Evolutionary conservation across 2,329 filamentous ascomycete genomes (phyloP).

Genomic region (Leptographium wingfieldii): DNA sequence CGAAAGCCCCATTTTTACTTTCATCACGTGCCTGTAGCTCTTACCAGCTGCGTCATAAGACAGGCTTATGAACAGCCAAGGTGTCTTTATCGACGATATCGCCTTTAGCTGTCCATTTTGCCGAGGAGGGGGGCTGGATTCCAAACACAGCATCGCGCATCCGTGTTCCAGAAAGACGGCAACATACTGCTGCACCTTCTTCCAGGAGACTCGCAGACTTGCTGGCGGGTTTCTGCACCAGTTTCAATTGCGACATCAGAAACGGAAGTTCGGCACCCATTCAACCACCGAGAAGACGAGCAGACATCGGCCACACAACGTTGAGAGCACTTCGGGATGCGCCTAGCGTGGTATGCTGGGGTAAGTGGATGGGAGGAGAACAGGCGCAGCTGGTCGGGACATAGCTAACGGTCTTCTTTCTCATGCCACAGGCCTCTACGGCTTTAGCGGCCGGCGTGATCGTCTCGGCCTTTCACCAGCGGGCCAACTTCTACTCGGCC

Average conservation of each 20-base stretch:
- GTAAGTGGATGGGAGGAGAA: conserved; percentile 25
- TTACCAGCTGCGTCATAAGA: conserved; percentile 1
- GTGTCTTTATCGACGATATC: conserved; percentile 1
- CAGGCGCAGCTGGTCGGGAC: too few species aligned
- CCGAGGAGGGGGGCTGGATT: neutral
- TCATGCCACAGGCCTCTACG: conserved; percentile 52
- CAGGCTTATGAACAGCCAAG: neutral
- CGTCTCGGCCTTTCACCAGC: conserved; percentile 82
- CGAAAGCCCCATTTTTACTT: neutral
- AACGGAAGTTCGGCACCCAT: neutral
- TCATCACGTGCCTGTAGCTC: conserved; percentile 1
- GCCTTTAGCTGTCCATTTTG: neutral
- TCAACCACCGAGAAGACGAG: too few species aligned
- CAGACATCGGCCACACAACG: neutral
- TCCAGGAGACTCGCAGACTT: neutral
- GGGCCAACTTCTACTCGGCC: conserved; percentile 96
- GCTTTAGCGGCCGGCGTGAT: conserved; percentile 74
- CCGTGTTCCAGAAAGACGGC: neutral
- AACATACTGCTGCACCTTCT: neutral
- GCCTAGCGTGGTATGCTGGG: conserved; percentile 47
- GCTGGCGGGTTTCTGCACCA: neutral
- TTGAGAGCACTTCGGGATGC: conserved; percentile 30
- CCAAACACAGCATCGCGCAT: neutral
- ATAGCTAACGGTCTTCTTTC: neutral
- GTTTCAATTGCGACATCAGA: neutral